Base-by-base conservation (phyloP, 495 filamentous ascomycete species). In the Hypoxylon fuscum region DNA sequence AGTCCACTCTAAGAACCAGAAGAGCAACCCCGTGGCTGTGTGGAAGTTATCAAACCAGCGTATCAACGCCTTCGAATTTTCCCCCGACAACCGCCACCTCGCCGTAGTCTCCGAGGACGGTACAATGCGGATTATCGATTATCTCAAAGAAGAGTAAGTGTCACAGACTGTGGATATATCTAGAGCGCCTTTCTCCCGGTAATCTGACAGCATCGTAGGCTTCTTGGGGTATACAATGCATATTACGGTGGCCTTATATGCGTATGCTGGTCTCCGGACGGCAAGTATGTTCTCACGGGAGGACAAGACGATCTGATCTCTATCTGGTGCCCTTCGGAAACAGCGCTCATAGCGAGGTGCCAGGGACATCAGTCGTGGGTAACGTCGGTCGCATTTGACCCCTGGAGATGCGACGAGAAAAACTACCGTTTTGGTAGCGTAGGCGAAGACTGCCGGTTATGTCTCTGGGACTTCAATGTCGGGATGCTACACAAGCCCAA, bases 401-500 rank as follows among this genome's bases (percentile, higher is more conserved):
- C 91, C 0, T 98, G 95, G 95, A 84, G 93, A 46, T 98, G 95
- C 72, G 95, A 98, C 69, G 92, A 94, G 62, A 83, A 88, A 59
- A 97, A 92, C 59, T 98, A 98, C 68, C 84, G 95, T 2, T 96
- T 98, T 63, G 95, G 96, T 22, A 96, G 90, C 64, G 96, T 98
- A 12, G 96, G 96, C 4, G 93, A 97, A 72, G 95, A 98, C 71
- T 90, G 95, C 66, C 77, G 92, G 50, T 74, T 98, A 27, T 82
- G 97, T 45, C 77, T 98, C 27, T 98, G 95, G 95, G 95, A 98
- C 78, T 98, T 98, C 73, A 95, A 88, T 56, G 93, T 97, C 22
- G 93, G 93, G 44, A 97, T 97, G 93, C 77, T 98, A 61, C 88
- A 94, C 71, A 85, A 95, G 27, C 96, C 95, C 1, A 92, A 76